phyloP scores from a whole-genome alignment of 129 eudicot genomes.

The Oenanthe sinensis region DNA sequence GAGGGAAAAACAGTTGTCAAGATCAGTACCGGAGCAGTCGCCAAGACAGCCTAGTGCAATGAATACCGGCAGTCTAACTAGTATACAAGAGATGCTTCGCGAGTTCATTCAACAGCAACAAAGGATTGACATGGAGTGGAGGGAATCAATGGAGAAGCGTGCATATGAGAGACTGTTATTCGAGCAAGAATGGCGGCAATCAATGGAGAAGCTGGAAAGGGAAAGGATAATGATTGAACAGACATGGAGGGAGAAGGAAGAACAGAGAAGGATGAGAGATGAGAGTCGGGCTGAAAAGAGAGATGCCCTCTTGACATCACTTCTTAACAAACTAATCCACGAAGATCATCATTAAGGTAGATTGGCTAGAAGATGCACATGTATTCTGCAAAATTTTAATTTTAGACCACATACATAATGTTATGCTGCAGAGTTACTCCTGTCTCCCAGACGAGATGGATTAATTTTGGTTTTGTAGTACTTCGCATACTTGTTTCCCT shows the following conservation, averaged over 20 bases:
- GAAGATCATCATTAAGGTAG: conserved; percentile 29
- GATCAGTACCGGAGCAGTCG: conserved; percentile 12
- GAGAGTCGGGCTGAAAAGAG: conserved; percentile 69
- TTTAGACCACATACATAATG: neutral
- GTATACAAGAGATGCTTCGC: conserved; percentile 41
- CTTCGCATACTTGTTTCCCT: neutral
- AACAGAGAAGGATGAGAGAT: conserved; percentile 57
- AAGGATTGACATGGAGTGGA: conserved; percentile 61
- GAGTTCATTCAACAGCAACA: conserved; percentile 59
- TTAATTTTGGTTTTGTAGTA: neutral
- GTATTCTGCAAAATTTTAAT: neutral
- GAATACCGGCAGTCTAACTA: conserved; percentile 8
- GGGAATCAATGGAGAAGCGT: conserved; percentile 47
- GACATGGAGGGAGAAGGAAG: conserved; percentile 72
- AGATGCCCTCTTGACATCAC: conserved; percentile 62
- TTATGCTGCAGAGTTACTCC: neutral
- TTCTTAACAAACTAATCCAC: conserved; percentile 50
- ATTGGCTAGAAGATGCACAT: neutral
- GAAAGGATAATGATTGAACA: conserved; percentile 57
- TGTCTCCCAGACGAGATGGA: neutral
- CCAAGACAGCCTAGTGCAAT: conserved; percentile 10
- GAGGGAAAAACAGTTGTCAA: conserved; percentile 35
- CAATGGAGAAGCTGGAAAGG: conserved; percentile 64
- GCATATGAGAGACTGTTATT: conserved; percentile 50
- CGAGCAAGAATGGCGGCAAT: conserved; percentile 68